Evolutionary conservation across 352 stramenopile species (phyloP), one percentile per base, ranked within the genome.

Genomic region (Phytopythium litorale): DNA sequence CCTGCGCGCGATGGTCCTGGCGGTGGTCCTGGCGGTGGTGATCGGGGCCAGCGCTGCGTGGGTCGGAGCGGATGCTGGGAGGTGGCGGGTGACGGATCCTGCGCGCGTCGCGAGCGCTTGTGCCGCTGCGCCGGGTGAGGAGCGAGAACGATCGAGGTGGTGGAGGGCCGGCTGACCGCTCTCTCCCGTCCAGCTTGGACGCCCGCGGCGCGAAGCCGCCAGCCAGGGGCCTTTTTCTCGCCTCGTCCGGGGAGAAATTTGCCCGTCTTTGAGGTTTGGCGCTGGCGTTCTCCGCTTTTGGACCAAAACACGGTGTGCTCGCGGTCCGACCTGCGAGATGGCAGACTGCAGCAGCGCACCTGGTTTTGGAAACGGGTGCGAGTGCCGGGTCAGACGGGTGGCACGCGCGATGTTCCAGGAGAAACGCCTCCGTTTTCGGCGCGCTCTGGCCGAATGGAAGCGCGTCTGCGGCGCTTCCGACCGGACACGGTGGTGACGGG

Each of bases 211-310:
- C n/a, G n/a, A n/a, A n/a, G n/a, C n/a, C n/a, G n/a, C n/a, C 25
- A 6, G 40, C n/a, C 16, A 16, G 45, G 8, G 21, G n/a, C 45
- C 45, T 51, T 51, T 51, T 51, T 52, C 23, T 33, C 46, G 46
- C 46, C 30, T 11, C 11, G 35, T 40, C 30, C 19, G 35, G 46
- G 46, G 23, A 52, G 46, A 52, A 52, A 35, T 35, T 35, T n/a
- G 16, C 11, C 46, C 13, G 11, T 52, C 46, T 52, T 52, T 52
- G 46, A 52, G 46, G 46, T 52, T 52, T 52, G 46, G 23, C 46
- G 46, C 46, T 6, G 46, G 5, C 13, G 11, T 52, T 52, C 46
- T 52, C 23, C 25, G 0, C 15, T 16, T 43, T 18, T 4, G 15
- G 12, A 5, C 30, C 30, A 56, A 56, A 56, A 35, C 1, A 33